phyloP scores from a whole-genome alignment of 2,329 filamentous ascomycete species.

The Massarina eburnea region DNA sequence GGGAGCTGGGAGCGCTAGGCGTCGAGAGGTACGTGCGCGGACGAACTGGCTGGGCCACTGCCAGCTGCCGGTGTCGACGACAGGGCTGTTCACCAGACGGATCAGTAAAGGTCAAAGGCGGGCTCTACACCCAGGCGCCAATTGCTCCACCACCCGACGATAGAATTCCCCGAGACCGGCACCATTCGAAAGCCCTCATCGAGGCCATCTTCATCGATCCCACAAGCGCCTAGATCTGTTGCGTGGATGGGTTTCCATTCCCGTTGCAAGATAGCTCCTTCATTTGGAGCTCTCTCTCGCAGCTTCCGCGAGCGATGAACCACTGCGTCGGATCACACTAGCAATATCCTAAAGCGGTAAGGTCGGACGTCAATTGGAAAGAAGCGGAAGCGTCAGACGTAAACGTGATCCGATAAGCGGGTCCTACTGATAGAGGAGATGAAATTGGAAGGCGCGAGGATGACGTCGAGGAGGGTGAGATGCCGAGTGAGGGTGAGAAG shows the following conservation, averaged over 20 bases:
- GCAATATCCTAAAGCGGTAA: neutral
- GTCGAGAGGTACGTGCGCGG: neutral
- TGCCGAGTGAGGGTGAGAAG: too few relatives aligned
- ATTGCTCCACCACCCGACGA: conserved; percentile 5
- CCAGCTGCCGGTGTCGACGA: neutral
- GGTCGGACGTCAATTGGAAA: neutral
- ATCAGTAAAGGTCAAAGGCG: conserved; percentile 2
- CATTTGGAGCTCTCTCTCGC: conserved; percentile 18
- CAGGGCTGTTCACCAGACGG: neutral
- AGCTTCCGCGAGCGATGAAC: neutral
- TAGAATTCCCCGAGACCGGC: conserved; percentile 3
- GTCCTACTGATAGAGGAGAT: too few relatives aligned
- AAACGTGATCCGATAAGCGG: neutral
- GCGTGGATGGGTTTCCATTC: conserved; percentile 12
- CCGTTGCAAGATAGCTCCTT: conserved; percentile 13
- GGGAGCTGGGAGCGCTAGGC: too few relatives aligned
- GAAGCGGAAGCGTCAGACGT: neutral
- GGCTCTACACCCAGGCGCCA: conserved; percentile 1
- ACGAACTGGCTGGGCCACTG: neutral
- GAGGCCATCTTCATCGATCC: conserved; percentile 8
- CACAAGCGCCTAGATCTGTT: neutral
- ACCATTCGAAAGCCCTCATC: conserved; percentile 19
- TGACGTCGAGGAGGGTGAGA: too few relatives aligned
- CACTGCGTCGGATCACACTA: neutral
- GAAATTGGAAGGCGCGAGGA: too few relatives aligned